Evolutionary conservation across 169 alveolate species (phyloP).

Genomic region (Neospora caninum): DNA sequence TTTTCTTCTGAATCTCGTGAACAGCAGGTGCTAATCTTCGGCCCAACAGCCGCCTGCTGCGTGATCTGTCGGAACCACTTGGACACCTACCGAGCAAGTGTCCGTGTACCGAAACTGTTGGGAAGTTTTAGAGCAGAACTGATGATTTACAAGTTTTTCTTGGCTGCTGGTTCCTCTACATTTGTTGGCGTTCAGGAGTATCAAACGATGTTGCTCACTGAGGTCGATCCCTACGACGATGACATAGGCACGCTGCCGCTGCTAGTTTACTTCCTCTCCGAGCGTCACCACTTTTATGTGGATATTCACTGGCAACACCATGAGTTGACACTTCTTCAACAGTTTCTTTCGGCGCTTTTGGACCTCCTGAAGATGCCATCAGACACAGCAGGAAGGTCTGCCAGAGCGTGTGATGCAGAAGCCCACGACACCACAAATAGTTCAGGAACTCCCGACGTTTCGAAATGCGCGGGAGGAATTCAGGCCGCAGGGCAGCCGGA

Average conservation of each 20-base stretch:
- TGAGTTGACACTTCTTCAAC: conserved; percentile 70
- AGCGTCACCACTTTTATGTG: conserved; percentile 74
- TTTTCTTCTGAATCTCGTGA: neutral
- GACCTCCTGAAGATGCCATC: conserved; percentile 27
- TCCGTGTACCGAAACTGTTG: no score
- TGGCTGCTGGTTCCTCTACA: no score
- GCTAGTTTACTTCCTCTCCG: conserved; percentile 72
- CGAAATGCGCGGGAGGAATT: neutral
- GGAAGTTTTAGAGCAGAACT: no score
- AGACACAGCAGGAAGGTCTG: neutral
- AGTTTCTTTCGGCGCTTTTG: conserved; percentile 66
- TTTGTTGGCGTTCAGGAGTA: conserved; percentile 43
- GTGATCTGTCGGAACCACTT: no score
- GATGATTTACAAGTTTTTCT: no score
- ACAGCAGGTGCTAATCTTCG: neutral
- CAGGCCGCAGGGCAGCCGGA: neutral
- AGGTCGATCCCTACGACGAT: conserved; percentile 71
- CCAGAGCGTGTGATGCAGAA: no score
- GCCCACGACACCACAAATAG: neutral
- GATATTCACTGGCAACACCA: conserved; percentile 75
- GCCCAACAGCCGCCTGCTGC: no score
- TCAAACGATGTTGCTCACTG: conserved; percentile 27
- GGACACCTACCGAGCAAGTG: no score
- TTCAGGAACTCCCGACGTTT: neutral
- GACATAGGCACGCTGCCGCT: conserved; percentile 74